Base-by-base conservation (phyloP, 192 early-diverging fungal species). In the Coemansia sp. region DNA sequence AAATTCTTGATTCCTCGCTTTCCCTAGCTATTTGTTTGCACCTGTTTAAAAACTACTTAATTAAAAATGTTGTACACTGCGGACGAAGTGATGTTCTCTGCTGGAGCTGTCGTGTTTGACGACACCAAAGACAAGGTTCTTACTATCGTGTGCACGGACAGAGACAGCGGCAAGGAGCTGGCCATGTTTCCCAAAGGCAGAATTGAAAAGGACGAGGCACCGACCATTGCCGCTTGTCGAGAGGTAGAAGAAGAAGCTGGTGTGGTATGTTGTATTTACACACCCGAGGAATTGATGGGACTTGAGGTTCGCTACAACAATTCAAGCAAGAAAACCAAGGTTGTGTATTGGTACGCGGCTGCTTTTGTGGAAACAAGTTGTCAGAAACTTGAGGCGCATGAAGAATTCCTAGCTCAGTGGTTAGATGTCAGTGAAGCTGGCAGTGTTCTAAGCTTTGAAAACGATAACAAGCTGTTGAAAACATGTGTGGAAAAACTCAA, bases 341-440 rank as follows among this genome's bases (percentile, higher is more conserved):
- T 76, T n/a, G 62, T 82, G 7, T 73, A 76, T 62, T 82, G 79
- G 79, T 82, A 73, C 61, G 74, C 65, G 2, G 79, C 67, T n/a
- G 68, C 46, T 22, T 16, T 67, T 16, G 67, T 70, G 9, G 67
- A 60, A 21, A 67, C 21, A 9, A 8, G 47, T 19, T 19, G 41
- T 7, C 79, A 82, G 58, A 62, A 26, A 10, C 65, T 73, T 5
- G 79, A 82, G 61, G 58, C 47, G 18, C 45, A 74, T 37, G 74
- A 76, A 45, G 40, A 62, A 22, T 45, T 82, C 16, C 16, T 10
- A 1, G n/a, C 60, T 37, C 54, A 39, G 6, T 82, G 79, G 79
- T 46, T 76, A 13, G 65, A 51, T 36, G 21, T 65, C n/a, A 52
- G 32, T 7, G 65, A 67, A 7, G 72, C 69, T 10, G 3, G 5